Conservation (phyloP, 2,329 filamentous ascomycete genomes). For the Botrytis fabae region DNA sequence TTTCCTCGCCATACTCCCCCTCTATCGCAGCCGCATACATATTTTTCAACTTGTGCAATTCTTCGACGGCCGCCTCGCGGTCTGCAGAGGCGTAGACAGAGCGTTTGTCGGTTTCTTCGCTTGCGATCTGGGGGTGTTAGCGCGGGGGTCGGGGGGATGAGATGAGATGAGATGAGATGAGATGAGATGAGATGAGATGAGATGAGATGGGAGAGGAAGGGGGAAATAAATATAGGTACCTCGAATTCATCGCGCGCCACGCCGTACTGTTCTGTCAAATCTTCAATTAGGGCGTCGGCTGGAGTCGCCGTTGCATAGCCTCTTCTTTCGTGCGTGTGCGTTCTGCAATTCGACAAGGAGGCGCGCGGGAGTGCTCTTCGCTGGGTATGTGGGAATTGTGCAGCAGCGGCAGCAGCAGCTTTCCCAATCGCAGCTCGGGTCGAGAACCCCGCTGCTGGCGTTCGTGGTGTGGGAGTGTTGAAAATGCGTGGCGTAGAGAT, state of each 20-base stretch:
- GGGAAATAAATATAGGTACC: neutral
- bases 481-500: neutral
- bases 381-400: neutral
- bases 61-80: slow-evolving; percentile 48
- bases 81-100: slow-evolving; percentile 50
- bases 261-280: slow-evolving; percentile 36
- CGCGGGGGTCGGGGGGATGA: too few relatives aligned
- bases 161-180: too few relatives aligned
- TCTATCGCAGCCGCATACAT: slow-evolving; percentile 40
- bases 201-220: too few relatives aligned
- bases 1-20: slow-evolving; percentile 44
- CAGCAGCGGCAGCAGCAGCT: too few relatives aligned
- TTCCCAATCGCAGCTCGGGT: neutral
- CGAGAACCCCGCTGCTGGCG: neutral
- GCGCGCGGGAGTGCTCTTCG: too few relatives aligned
- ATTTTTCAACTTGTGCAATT: slow-evolving; percentile 43
- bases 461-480: neutral
- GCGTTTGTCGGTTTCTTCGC: slow-evolving; percentile 47
- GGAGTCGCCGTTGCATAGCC: neutral
- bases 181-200: too few relatives aligned
- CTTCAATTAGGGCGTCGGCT: slow-evolving; percentile 8
- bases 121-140: slow-evolving; percentile 42
- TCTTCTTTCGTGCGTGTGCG: neutral
- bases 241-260: slow-evolving; percentile 51
- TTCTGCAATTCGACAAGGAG: too few relatives aligned